Conservation (phyloP, 2,329 filamentous ascomycete species). For the Penicillium glabrum region DNA sequence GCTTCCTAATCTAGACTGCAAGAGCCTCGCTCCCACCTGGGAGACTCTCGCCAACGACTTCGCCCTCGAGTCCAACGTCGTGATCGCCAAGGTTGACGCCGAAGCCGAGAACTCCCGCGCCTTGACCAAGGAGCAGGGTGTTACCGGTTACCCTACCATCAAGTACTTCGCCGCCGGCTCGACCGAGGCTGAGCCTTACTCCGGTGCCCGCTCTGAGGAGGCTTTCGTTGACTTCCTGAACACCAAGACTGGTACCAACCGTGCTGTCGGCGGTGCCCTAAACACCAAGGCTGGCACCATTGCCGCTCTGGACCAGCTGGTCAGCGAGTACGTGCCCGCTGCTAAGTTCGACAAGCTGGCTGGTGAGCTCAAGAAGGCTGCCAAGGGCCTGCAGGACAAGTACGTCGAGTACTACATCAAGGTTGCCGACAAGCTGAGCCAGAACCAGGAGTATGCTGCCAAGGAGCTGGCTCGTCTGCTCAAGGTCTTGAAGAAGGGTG, state of each 20-base stretch:
- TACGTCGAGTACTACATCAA: conserved; percentile 94
- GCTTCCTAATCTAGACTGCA: conserved; percentile 71
- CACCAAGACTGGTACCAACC: conserved; percentile 83
- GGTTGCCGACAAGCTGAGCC: conserved; percentile 79
- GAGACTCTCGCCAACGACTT: conserved; percentile 84
- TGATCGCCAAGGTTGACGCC: conserved; percentile 94
- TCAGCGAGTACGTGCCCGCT: conserved; percentile 65
- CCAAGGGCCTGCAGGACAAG: conserved; percentile 68
- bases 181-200: conserved; percentile 69
- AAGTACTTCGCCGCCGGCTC: conserved; percentile 93
- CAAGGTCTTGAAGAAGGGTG: conserved; percentile 80
- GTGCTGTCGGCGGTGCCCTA: conserved; percentile 75
- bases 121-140: conserved; percentile 71
- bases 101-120: conserved; percentile 83
- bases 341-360: conserved; percentile 66
- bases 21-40: conserved; percentile 85
- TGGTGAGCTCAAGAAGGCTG: conserved; percentile 70
- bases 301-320: conserved; percentile 71
- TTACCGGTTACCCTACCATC: conserved; percentile 91
- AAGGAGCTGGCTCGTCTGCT: conserved; percentile 85
- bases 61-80: conserved; percentile 70
- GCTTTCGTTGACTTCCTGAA: conserved; percentile 82
- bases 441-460: conserved; percentile 73
- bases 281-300: conserved; percentile 79
- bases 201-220: conserved; percentile 72